Base-by-base conservation (phyloP, 2,329 filamentous ascomycete species). In the Fusarium compactum region DNA sequence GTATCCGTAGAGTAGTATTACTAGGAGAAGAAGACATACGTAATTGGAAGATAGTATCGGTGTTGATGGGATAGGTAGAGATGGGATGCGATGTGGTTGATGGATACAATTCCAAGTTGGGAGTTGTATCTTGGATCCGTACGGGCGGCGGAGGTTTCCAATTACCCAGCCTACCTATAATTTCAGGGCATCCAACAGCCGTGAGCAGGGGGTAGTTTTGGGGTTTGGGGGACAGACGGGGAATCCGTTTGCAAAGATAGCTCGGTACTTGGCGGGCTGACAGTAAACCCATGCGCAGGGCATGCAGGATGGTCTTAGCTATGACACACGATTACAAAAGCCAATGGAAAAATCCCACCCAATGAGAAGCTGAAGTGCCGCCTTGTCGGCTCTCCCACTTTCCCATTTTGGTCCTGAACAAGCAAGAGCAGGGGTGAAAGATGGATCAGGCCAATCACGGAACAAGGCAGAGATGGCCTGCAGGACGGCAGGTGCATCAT, bases 321-420 rank as follows among this genome's bases (percentile, higher is more conserved):
- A 46, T 67, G 67, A 66, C 67, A 70, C 66, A 70, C 62, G 48
- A 70, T 70, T 71, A 65, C 54, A 70, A 32, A 71, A 68, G 67
- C 52, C 63, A 61, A 70, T 70, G 68, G 63, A 47, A 64, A 45
- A 64, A 65, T 55, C 54, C 63, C 58, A 68, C 51, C 63, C 67
- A 71, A 71, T 70, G 40, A 27, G 41, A 55, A 57, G 67, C 63
- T 69, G 67, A 68, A 52, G 20, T 57, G 34, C 34, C 34, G 30
- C 46, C 46, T 32, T 48, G 46, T 48, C 46, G 46, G 46, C 46
- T 48, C 46, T 48, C 46, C 46, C 46, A 48, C 46, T 48, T 48
- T 32, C 30, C 25, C 46, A 30, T 32, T 51, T 32, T 32, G 24
- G 41, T 38, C 25, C 55, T 60, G 22, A 30, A 34, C 27, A 43